phyloP scores from a whole-genome alignment of 139 green algal genomes.

The Chlamydomonas asymmetrica region DNA sequence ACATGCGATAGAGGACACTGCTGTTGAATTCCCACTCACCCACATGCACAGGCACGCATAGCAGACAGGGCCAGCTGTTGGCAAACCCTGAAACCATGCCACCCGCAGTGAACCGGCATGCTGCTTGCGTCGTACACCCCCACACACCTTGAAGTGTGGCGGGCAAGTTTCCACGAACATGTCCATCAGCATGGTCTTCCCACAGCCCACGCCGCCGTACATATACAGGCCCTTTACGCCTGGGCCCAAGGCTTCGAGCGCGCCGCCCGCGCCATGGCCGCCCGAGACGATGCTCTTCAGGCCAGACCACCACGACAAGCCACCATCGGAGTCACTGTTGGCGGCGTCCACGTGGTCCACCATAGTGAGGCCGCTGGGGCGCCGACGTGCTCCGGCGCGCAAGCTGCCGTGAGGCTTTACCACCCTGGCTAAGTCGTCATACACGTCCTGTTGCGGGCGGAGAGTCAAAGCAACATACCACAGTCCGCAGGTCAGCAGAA shows the following conservation, averaged over 20 bases:
- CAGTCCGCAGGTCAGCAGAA: background rate
- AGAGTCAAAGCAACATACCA: background rate
- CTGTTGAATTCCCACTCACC: no score
- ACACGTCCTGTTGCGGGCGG: constrained; percentile 51
- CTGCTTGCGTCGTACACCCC: no score
- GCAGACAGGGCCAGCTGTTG: no score
- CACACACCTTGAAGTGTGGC: constrained; percentile 62
- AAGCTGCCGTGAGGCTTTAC: background rate
- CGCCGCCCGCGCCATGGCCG: background rate
- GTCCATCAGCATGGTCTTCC: constrained; percentile 99
- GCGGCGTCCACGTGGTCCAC: constrained; percentile 42
- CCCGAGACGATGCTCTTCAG: constrained; percentile 1
- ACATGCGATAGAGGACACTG: no score
- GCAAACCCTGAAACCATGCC: no score
- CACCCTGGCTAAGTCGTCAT: constrained; percentile 42
- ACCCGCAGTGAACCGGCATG: no score
- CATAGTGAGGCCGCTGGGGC: constrained; percentile 42
- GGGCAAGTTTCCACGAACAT: constrained; percentile 74
- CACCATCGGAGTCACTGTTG: no score
- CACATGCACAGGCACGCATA: no score
- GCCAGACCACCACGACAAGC: constrained; percentile 17
- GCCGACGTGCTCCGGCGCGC: background rate
- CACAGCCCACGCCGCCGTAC: constrained; percentile 88
- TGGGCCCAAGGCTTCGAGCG: background rate
- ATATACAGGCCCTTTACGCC: constrained; percentile 83